These are phyloP conservation scores for Thermochaetoides dissita DNA, from an alignment of 2,329 filamentous ascomycete species.

Conservation along the genomic window DNA sequence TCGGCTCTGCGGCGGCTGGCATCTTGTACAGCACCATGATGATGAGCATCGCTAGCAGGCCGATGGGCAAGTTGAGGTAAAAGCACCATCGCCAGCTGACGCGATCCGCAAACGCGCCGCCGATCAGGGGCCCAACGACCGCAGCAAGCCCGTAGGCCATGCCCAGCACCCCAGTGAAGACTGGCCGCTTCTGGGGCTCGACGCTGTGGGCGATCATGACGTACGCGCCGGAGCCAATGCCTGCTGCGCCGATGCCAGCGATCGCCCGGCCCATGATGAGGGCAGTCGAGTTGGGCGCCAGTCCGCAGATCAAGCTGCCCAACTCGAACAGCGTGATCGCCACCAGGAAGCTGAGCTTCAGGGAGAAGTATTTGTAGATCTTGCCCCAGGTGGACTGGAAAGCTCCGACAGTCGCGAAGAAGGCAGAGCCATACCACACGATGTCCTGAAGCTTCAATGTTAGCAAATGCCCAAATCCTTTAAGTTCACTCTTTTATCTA, in stretches of 20 bases:
- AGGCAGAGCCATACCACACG: constrained; percentile 14
- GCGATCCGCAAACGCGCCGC: constrained; percentile 11
- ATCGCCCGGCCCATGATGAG: constrained; percentile 11
- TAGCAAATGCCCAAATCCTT: too few relatives aligned
- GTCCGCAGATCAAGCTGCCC: constrained; percentile 11
- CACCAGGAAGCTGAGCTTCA: constrained; percentile 9
- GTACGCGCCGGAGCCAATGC: constrained; percentile 10
- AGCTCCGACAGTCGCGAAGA: constrained; percentile 14
- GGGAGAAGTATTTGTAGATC: constrained; percentile 11
- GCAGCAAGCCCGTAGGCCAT: constrained; percentile 10
- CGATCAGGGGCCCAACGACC: constrained; percentile 13
- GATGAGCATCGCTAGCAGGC: constrained; percentile 10
- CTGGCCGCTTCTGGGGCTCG: constrained; percentile 7
- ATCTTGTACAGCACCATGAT: constrained; percentile 19
- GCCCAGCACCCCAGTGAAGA: constrained; percentile 11
- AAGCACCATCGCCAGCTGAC: constrained; percentile 15
- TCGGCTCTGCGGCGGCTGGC: constrained; percentile 22
- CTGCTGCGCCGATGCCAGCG: constrained; percentile 9
- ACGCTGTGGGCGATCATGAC: constrained; percentile 9
- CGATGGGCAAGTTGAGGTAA: constrained; percentile 16
- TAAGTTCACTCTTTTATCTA: too few relatives aligned
- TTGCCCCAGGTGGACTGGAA: constrained; percentile 13
- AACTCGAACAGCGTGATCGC: constrained; percentile 11
- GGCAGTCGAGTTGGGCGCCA: constrained; percentile 9
- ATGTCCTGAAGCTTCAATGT: constrained; percentile 3